phyloP scores from a whole-genome alignment of 2,329 filamentous ascomycete genomes.

The Verticillium longisporum region DNA sequence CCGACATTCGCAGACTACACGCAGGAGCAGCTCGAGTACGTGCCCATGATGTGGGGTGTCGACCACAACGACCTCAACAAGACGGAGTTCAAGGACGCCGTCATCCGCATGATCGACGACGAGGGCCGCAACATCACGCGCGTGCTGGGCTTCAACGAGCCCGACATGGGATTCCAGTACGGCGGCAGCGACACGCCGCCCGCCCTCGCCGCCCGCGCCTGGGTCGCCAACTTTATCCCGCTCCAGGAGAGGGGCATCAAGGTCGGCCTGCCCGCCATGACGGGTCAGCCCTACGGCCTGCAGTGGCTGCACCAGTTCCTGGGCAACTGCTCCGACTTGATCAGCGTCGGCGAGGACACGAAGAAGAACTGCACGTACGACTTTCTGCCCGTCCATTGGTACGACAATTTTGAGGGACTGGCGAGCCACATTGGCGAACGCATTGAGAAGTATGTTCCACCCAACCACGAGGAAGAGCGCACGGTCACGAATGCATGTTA shows the following conservation, averaged over 20 bases:
- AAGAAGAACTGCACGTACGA: constrained; percentile 52
- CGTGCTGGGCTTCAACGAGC: constrained; percentile 75
- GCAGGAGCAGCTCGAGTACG: constrained; percentile 60
- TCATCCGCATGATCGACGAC: constrained; percentile 45
- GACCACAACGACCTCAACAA: constrained; percentile 34
- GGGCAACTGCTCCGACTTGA: constrained; percentile 51
- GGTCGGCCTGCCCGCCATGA: constrained; percentile 65
- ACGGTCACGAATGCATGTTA: constrained; percentile 10
- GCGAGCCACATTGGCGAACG: constrained; percentile 60
- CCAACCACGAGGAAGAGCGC: constrained; percentile 3
- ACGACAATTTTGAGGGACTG: constrained; percentile 62
- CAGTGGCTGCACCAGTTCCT: constrained; percentile 49
- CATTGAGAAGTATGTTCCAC: constrained; percentile 30
- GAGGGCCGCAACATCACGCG: constrained; percentile 54
- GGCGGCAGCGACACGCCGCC: constrained; percentile 60
- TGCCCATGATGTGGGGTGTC: constrained; percentile 75
- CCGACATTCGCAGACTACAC: constrained; percentile 37
- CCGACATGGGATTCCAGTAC: constrained; percentile 47
- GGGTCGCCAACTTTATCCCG: constrained; percentile 67
- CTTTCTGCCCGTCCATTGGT: constrained; percentile 61
- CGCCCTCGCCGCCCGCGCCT: constrained; percentile 55
- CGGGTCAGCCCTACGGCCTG: constrained; percentile 52
- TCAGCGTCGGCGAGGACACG: constrained; percentile 31
- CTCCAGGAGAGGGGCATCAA: constrained; percentile 57
- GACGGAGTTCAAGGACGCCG: constrained; percentile 53